Percentiles rank a stretch among this genome's conserved stretches.
Conservation (phyloP, 768 basidiomycete genomes). For the Kwoniella dendrophila region DNA sequence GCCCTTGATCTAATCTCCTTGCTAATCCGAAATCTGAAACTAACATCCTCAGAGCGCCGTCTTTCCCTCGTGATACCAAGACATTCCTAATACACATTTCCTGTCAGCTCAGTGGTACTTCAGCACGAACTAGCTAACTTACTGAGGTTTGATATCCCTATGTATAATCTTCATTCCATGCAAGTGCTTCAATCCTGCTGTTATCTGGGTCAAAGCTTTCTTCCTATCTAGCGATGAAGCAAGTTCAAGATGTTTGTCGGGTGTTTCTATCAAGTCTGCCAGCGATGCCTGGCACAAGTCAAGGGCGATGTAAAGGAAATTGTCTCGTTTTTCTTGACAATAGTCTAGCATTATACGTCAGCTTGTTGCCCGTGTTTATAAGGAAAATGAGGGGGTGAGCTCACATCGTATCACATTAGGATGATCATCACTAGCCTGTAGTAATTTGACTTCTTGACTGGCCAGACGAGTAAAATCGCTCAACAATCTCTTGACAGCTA, state of each 20-base stretch:
- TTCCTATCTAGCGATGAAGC: constrained; percentile 79
- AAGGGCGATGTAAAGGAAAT: constrained; percentile 96
- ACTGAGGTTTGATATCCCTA: constrained; percentile 95
- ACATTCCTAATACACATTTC: constrained; percentile 66
- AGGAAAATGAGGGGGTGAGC: constrained; percentile 6
- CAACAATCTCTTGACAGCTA: constrained; percentile 95
- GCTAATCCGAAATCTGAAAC: constrained; percentile 93
- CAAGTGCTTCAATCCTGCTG: constrained; percentile 82
- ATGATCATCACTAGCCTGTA: constrained; percentile 97
- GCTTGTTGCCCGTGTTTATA: neutral
- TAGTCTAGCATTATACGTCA: constrained; percentile 61
- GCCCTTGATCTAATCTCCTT: constrained; percentile 90
- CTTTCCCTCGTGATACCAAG: constrained; percentile 73
- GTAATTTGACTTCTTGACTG: constrained; percentile 84
- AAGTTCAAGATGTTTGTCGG: constrained; percentile 63
- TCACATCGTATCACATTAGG: constrained; percentile 79
- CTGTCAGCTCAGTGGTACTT: neutral
- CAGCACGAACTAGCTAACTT: constrained; percentile 13
- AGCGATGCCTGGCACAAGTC: constrained; percentile 64
- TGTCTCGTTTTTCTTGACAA: constrained; percentile 89
- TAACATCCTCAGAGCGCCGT: constrained; percentile 56
- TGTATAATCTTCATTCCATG: constrained; percentile 96
- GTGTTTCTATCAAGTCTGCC: constrained; percentile 59
- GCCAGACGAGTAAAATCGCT: constrained; percentile 95
- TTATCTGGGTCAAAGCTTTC: constrained; percentile 80